These are phyloP conservation scores for Groenewaldozyma sp. DNA, from an alignment of 1,139 yeast genomes.

Conservation along the genomic window DNA sequence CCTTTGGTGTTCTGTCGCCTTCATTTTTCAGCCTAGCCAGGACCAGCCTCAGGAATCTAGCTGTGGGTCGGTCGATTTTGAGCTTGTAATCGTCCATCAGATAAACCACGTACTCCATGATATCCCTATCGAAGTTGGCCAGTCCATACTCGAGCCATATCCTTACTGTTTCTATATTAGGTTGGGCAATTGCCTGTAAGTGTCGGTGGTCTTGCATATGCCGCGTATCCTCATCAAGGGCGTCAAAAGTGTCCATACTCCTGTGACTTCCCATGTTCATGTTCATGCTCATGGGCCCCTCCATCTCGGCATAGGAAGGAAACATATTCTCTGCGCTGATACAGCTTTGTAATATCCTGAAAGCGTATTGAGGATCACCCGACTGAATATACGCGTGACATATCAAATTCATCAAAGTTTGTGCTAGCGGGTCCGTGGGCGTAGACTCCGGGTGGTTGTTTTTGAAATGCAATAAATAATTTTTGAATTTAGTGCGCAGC, in stretches of 20 bases:
- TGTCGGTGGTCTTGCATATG: too few species aligned
- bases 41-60: background rate
- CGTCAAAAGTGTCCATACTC: background rate
- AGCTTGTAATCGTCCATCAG: background rate
- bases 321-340: background rate
- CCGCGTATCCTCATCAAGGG: background rate
- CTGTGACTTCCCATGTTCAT: too few species aligned
- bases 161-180: background rate
- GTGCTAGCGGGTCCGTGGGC: background rate
- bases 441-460: background rate
- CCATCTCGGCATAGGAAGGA: too few species aligned
- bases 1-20: background rate
- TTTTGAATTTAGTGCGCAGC: background rate
- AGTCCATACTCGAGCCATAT: slow-evolving; percentile 1
- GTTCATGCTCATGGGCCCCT: too few species aligned
- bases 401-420: background rate
- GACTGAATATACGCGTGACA: background rate
- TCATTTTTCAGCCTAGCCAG: background rate
- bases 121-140: background rate
- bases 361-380: background rate
- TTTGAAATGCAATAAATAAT: background rate
- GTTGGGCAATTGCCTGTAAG: background rate
- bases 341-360: background rate
- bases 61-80: background rate
- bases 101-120: background rate